These are phyloP conservation scores for Lantana camara DNA, from an alignment of 257 asterid species.

Conservation along the genomic window DNA sequence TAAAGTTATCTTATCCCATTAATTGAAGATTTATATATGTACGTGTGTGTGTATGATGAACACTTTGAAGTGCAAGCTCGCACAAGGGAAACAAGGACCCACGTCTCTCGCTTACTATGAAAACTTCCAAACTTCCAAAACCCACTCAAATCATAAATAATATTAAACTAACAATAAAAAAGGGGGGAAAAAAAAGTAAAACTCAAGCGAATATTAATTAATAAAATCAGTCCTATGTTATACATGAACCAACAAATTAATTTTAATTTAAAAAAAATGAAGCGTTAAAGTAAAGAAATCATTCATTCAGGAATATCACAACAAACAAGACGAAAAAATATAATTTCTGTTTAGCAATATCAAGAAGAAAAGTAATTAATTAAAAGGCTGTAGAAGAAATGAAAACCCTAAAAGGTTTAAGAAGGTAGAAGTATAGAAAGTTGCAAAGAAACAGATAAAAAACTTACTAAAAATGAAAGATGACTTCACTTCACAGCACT, in stretches of 20 bases:
- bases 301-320: constrained; percentile 21
- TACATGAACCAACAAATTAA: neutral
- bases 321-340: constrained; percentile 30
- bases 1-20: too few relatives aligned
- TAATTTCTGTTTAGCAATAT: neutral
- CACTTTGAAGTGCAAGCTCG: too few relatives aligned
- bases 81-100: constrained; percentile 28
- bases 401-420: constrained; percentile 22
- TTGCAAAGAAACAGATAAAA: neutral
- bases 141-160: constrained; percentile 16
- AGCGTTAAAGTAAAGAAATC: neutral
- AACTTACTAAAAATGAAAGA: constrained; percentile 1
- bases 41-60: neutral
- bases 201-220: neutral
- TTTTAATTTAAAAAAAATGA: too few relatives aligned
- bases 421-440: neutral
- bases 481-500: constrained; percentile 3
- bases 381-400: too few relatives aligned
- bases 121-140: constrained; percentile 10
- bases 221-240: neutral
- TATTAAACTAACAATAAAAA: neutral
- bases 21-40: neutral
- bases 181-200: too few relatives aligned
- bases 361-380: constrained; percentile 17
- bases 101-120: constrained; percentile 27